A percentile compares a stretch with the other conserved stretches of the same genome.
phyloP scores from a whole-genome alignment of 495 filamentous ascomycete species.

The Staphylotrichum longicolle region DNA sequence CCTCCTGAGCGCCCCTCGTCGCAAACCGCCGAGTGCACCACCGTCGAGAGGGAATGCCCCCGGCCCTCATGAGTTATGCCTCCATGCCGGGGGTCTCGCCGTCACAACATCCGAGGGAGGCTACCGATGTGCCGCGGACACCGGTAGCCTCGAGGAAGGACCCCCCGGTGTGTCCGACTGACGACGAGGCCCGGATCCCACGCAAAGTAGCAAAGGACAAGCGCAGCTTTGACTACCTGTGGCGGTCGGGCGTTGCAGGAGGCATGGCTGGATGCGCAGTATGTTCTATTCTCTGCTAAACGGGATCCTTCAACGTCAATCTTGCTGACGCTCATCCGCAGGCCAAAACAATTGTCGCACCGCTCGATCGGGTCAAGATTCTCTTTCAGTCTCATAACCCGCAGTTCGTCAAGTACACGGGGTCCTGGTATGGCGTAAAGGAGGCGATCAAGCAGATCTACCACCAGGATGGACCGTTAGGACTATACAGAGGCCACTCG shows the following conservation, averaged over 20 bases:
- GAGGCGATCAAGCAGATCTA: conserved; percentile 83
- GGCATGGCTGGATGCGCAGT: conserved; percentile 86
- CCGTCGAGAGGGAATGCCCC: conserved; percentile 45
- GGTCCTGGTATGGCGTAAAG: conserved; percentile 77
- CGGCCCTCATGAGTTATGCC: conserved; percentile 50
- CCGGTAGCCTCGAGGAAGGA: conserved; percentile 24
- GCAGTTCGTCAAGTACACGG: conserved; percentile 86
- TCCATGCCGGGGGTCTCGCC: conserved; percentile 45
- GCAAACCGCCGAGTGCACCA: conserved; percentile 23
- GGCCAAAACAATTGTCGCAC: conserved; percentile 95
- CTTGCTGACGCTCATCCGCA: conserved; percentile 34
- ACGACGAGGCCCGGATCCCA: conserved; percentile 39
- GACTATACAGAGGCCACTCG: conserved; percentile 89
- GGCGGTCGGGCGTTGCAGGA: conserved; percentile 78
- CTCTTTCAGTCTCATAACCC: conserved; percentile 96
- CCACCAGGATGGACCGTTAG: conserved; percentile 63
- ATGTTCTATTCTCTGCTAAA: conserved; percentile 33
- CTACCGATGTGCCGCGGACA: conserved; percentile 30
- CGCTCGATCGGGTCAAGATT: conserved; percentile 97
- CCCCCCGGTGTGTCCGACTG: conserved; percentile 35
- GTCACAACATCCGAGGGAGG: conserved; percentile 37
- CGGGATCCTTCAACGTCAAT: too few relatives aligned
- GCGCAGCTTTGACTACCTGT: conserved; percentile 76
- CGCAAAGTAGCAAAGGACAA: conserved; percentile 50
- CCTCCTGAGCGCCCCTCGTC: conserved; percentile 9